Conservation (phyloP, 331 rosid genomes). For the Malus hybrid region DNA sequence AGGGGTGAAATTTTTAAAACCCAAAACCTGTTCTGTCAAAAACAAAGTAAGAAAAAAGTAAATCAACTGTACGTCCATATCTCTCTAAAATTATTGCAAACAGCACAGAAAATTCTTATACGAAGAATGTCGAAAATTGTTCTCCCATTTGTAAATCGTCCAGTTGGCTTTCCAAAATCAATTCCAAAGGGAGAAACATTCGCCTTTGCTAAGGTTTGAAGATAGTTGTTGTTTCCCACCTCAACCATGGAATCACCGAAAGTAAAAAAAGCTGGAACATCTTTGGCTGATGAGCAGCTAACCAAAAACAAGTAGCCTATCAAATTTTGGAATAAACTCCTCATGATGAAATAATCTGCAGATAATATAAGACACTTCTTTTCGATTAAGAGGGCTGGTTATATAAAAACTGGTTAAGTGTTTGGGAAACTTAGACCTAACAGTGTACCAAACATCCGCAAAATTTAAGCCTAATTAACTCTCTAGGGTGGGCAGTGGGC, state of each 20-base stretch:
- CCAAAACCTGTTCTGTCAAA: not conserved
- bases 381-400: too few relatives aligned
- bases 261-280: conserved; percentile 39
- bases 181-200: conserved; percentile 38
- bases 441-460: too few relatives aligned
- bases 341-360: not conserved
- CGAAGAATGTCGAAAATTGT: not conserved
- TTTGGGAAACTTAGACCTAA: too few relatives aligned
- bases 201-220: conserved; percentile 38
- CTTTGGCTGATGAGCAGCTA: not conserved
- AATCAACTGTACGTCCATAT: too few relatives aligned
- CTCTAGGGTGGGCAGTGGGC: too few relatives aligned
- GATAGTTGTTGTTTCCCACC: conserved; percentile 63
- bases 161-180: conserved; percentile 59
- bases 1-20: not conserved
- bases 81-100: not conserved
- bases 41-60: too few relatives aligned
- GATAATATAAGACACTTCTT: too few relatives aligned
- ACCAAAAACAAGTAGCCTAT: conserved; percentile 1
- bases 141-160: conserved; percentile 52
- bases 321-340: conserved; percentile 1
- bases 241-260: conserved; percentile 66
- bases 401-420: too few relatives aligned
- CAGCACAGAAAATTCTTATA: too few relatives aligned
- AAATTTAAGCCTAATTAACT: too few relatives aligned